Evolutionary conservation across 495 filamentous ascomycete genomes (phyloP).

Genomic region (Lasiosphaeriaceae sp.): DNA sequence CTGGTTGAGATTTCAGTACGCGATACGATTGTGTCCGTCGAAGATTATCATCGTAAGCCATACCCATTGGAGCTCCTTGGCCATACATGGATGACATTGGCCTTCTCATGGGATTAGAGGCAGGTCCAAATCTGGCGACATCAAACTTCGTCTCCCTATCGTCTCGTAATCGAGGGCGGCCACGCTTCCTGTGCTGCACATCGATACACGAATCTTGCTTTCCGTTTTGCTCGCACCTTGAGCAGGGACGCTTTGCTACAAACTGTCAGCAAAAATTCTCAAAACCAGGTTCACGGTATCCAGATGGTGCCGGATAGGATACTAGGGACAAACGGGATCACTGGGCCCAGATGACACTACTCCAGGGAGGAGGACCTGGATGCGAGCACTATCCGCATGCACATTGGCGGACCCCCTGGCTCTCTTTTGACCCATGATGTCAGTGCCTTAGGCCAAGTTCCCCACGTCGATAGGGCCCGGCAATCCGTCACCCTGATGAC

Average conservation of each 20-base stretch:
- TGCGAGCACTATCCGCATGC: too few relatives aligned
- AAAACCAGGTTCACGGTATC: not conserved
- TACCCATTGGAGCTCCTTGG: slow-evolving; percentile 29
- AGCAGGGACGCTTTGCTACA: slow-evolving; percentile 60
- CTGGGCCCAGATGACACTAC: not conserved
- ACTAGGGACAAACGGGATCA: not conserved
- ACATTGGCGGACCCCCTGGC: too few relatives aligned
- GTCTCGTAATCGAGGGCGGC: slow-evolving; percentile 85
- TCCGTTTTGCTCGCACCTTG: slow-evolving; percentile 56
- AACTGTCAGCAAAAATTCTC: slow-evolving; percentile 17
- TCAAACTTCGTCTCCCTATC: slow-evolving; percentile 61
- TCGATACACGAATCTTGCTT: slow-evolving; percentile 86
- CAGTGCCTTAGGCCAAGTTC: not conserved
- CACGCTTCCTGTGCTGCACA: slow-evolving; percentile 94
- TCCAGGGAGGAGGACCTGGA: too few relatives aligned
- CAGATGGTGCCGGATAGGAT: not conserved
- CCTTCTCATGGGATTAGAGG: slow-evolving; percentile 41
- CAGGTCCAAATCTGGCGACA: slow-evolving; percentile 40
- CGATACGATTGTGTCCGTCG: slow-evolving; percentile 50
- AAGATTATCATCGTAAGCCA: slow-evolving; percentile 45
- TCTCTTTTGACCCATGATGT: too few relatives aligned
- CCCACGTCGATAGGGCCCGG: not conserved
- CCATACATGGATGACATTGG: slow-evolving; percentile 43
- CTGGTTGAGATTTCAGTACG: slow-evolving; percentile 57
- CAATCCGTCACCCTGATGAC: not conserved